Evolutionary conservation across 1,139 yeast species (phyloP), one percentile per base, ranked within the genome.

Genomic region (Geotrichum histeridarum): DNA sequence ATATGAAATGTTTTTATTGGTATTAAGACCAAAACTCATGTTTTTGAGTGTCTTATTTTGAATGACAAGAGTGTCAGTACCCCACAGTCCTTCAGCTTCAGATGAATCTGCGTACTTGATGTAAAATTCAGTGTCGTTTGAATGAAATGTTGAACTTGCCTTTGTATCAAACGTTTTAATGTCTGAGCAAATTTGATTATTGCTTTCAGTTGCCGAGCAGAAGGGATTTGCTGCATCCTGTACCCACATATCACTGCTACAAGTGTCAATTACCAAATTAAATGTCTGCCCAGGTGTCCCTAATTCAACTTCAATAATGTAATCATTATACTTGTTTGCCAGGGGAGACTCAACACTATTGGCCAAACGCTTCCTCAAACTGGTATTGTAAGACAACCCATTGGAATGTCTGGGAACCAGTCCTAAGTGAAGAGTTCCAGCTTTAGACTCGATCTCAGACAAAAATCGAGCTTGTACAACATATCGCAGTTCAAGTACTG

Each of bases 181-280:
- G 14, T 36, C n/a, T n/a, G n/a, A n/a, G n/a, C n/a, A n/a, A n/a
- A n/a, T n/a, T n/a, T n/a, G n/a, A n/a, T n/a, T n/a, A n/a, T n/a
- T n/a, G 45, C 44, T 12, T 8, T 43, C 83, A 78, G 51, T 33
- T 12, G 14, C 2, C 0, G 70, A 61, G 58, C 71, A 66, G 59
- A 62, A 68, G 1, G 71, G 71, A 59, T 71, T 72, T n/a, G 55
- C 57, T 22, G 63, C 56, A 37, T 67, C 64, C 59, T 68, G 67
- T 36, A 83, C 78, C 89, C 89, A 84, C 59, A 83, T 70, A 66
- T 84, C 90, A 7, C 86, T 75, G 2, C 87, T 82, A 0, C 89
- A 89, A 4, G 89, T 82, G 64, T 84, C 89, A 44, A 84, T 67
- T 57, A 82, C 69, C 2, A 82, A 82, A 6, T 72, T 71, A 32